Evolutionary conservation across 2,329 filamentous ascomycete species (phyloP).

Genomic region (Sporothrix globosa): DNA sequence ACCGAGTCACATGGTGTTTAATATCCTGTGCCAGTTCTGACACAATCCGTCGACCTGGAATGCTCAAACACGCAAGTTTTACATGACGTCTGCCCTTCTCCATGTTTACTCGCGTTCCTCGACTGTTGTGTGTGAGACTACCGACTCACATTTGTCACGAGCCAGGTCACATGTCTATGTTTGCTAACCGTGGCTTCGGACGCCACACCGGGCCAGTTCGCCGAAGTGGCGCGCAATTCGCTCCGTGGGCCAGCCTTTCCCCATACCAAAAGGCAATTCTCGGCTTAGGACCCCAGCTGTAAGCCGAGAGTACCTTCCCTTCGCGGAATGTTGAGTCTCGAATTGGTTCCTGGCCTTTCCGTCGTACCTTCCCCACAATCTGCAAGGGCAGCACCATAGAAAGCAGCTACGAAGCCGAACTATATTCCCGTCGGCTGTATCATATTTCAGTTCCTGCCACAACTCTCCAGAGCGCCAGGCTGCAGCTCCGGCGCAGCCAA

Average conservation of each 20-base stretch:
- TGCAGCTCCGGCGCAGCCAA: background rate
- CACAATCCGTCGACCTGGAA: background rate
- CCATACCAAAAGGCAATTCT: background rate
- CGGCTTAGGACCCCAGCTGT: slow-evolving; percentile 28
- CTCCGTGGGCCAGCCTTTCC: background rate
- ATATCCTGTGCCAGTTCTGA: background rate
- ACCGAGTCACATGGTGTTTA: background rate
- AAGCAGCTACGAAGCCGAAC: slow-evolving; percentile 14
- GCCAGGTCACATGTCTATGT: slow-evolving; percentile 14
- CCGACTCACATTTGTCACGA: background rate
- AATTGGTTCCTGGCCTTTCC: slow-evolving; percentile 16
- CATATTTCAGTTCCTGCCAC: background rate
- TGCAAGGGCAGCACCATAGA: background rate
- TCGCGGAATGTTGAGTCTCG: slow-evolving; percentile 9
- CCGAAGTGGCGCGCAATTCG: slow-evolving; percentile 12
- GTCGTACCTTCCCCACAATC: slow-evolving; percentile 11
- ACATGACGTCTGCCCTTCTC: too few species aligned
- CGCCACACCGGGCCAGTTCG: slow-evolving; percentile 24
- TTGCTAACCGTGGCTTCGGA: background rate
- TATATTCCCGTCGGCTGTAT: background rate
- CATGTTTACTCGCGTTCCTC: too few species aligned
- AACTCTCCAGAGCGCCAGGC: too few species aligned
- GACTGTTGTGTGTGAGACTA: too few species aligned
- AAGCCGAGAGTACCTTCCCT: slow-evolving; percentile 27
- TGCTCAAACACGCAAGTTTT: too few species aligned